phyloP scores from a whole-genome alignment of 2,329 filamentous ascomycete genomes.

The Fusarium sp. region DNA sequence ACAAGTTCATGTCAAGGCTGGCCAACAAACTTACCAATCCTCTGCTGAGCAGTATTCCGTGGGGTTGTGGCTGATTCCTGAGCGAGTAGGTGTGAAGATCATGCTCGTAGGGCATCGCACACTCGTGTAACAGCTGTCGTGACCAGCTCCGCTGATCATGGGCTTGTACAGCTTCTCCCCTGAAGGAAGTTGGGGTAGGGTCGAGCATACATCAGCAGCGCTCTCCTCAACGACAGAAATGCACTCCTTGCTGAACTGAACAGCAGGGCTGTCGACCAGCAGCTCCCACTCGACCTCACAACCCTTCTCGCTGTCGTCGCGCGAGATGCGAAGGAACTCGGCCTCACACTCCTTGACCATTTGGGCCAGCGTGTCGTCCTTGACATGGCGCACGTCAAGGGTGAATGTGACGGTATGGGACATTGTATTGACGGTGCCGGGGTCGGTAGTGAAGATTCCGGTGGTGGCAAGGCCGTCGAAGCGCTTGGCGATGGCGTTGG shows the following conservation, averaged over 20 bases:
- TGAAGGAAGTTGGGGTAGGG: neutral
- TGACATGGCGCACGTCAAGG: conserved; percentile 70
- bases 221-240: conserved; percentile 70
- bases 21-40: conserved; percentile 30
- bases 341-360: conserved; percentile 59
- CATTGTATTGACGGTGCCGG: conserved; percentile 76
- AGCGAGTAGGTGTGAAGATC: conserved; percentile 46
- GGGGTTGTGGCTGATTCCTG: conserved; percentile 45
- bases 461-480: conserved; percentile 42
- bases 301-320: conserved; percentile 61
- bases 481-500: conserved; percentile 38
- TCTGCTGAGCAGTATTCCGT: conserved; percentile 41
- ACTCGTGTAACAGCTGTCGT: conserved; percentile 47
- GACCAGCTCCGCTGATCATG: conserved; percentile 47
- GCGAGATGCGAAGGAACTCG: conserved; percentile 63
- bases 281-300: conserved; percentile 68
- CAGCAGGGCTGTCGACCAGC: conserved; percentile 68
- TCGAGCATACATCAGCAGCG: conserved; percentile 62
- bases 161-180: conserved; percentile 45
- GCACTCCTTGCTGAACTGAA: conserved; percentile 72
- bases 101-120: conserved; percentile 45
- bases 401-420: conserved; percentile 73
- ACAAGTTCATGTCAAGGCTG: neutral
- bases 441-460: conserved; percentile 48
- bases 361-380: conserved; percentile 62